A percentile compares a stretch with the other conserved stretches of the same genome.
phyloP scores from a whole-genome alignment of 1,139 yeast genomes.

The Candida sanyaensis region DNA sequence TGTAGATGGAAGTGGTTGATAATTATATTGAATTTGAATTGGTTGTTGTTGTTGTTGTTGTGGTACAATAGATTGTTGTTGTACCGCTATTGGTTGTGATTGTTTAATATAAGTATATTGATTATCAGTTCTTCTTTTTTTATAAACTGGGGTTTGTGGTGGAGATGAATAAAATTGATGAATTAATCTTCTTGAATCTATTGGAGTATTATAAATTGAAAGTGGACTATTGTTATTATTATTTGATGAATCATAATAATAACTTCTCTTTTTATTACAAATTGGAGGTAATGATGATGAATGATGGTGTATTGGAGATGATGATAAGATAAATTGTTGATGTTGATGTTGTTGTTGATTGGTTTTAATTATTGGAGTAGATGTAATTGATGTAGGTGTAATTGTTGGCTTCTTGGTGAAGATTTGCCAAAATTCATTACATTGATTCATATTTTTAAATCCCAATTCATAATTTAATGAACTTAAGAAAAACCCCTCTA shows the following conservation, averaged over 20 bases:
- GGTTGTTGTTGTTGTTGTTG: background rate
- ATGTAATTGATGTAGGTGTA: constrained; percentile 8
- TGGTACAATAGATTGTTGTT: too few relatives aligned
- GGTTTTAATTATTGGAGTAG: too few relatives aligned
- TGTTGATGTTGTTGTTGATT: constrained; percentile 2
- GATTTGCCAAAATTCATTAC: constrained; percentile 27
- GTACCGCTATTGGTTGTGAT: background rate
- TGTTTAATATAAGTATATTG: background rate
- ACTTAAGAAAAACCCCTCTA: constrained; percentile 33
- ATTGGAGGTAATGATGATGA: background rate
- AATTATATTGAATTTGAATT: background rate
- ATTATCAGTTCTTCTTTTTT: constrained; percentile 1
- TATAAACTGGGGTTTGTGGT: background rate
- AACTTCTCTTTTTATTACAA: background rate
- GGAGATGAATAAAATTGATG: constrained; percentile 1
- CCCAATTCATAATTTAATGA: constrained; percentile 31
- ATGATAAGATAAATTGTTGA: background rate
- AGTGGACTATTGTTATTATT: background rate
- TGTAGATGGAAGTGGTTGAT: background rate
- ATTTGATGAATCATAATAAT: background rate
- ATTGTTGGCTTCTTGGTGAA: constrained; percentile 7
- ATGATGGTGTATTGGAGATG: background rate
- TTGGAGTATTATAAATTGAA: background rate
- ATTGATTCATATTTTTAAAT: constrained; percentile 23
- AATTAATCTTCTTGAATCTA: too few relatives aligned